phyloP scores from a whole-genome alignment of 1,284 basidiomycete species.

The Rhodotorula sp. region DNA sequence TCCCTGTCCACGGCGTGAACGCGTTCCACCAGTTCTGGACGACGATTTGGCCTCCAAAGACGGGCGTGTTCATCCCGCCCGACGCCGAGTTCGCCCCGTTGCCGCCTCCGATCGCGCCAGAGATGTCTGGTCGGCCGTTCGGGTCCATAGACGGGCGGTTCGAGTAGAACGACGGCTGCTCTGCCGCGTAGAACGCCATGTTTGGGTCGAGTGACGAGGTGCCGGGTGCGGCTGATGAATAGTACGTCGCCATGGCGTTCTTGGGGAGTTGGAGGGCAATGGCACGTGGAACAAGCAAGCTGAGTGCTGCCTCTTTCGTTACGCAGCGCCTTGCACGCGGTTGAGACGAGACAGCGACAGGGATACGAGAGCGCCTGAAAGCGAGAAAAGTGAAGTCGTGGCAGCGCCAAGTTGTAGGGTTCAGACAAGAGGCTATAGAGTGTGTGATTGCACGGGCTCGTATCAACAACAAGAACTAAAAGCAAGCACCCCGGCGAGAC shows the following conservation, averaged over 20 bases:
- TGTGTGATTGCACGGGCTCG: too few relatives aligned
- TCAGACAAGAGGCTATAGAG: too few relatives aligned
- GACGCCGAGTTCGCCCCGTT: neutral
- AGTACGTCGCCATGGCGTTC: neutral
- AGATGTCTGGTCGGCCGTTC: slow-evolving; percentile 13
- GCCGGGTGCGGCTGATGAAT: neutral
- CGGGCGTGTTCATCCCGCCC: slow-evolving; percentile 2
- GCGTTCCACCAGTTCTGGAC: slow-evolving; percentile 76
- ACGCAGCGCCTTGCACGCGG: neutral
- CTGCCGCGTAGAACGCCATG: slow-evolving; percentile 30
- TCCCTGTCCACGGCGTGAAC: slow-evolving; percentile 75
- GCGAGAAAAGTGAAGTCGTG: too few relatives aligned
- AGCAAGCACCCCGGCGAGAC: too few relatives aligned
- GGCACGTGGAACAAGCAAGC: neutral
- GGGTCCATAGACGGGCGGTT: slow-evolving; percentile 23
- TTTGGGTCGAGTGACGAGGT: slow-evolving; percentile 17
- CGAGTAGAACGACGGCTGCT: slow-evolving; percentile 26
- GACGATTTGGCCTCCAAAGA: slow-evolving; percentile 23
- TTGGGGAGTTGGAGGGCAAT: too few relatives aligned
- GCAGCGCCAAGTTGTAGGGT: too few relatives aligned
- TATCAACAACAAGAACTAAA: too few relatives aligned
- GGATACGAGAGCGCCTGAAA: too few relatives aligned
- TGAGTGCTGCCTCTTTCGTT: too few relatives aligned
- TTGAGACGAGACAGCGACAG: too few relatives aligned
- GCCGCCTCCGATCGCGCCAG: slow-evolving; percentile 33